Evolutionary conservation across 371 early-diverging fungal genomes (phyloP).

Genomic region (Apophysomyces elegans): DNA sequence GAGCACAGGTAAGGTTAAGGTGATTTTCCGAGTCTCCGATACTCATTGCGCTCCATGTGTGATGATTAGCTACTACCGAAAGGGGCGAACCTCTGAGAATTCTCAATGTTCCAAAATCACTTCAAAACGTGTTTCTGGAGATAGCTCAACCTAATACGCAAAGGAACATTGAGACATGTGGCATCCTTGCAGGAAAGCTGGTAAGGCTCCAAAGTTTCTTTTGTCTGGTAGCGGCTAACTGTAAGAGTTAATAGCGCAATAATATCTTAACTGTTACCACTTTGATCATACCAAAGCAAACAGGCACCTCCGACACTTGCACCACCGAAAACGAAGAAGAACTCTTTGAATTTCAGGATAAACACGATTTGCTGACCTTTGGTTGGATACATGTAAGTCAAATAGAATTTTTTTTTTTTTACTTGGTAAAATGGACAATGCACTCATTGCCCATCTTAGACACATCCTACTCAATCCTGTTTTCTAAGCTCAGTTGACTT

Average conservation of each 20-base stretch:
- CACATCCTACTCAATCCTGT: conserved; percentile 93
- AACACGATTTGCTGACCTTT: conserved; percentile 79
- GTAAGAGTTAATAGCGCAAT: conserved; percentile 44
- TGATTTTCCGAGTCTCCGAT: background rate
- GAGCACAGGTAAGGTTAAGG: background rate
- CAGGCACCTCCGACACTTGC: conserved; percentile 87
- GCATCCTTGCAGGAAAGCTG: conserved; percentile 81
- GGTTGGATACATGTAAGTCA: conserved; percentile 89
- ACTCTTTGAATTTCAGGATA: conserved; percentile 75
- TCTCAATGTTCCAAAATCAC: conserved; percentile 64
- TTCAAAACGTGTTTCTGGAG: conserved; percentile 71
- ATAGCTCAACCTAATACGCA: conserved; percentile 79
- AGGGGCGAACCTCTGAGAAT: conserved; percentile 69
- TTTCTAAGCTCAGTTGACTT: conserved; percentile 92
- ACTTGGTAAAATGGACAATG: background rate
- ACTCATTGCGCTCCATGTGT: background rate
- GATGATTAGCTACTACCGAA: conserved; percentile 50
- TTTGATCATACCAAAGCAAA: conserved; percentile 89
- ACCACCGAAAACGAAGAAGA: conserved; percentile 89
- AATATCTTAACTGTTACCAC: conserved; percentile 77
- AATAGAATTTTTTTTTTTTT: background rate
- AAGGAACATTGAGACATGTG: conserved; percentile 90
- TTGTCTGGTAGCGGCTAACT: background rate
- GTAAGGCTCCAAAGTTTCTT: conserved; percentile 35
- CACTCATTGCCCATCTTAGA: conserved; percentile 44